A percentile compares a stretch with the other conserved stretches of the same genome.
Conservation (phyloP, 1,284 basidiomycete genomes). For the Microbotryum silenes-acaulis region DNA sequence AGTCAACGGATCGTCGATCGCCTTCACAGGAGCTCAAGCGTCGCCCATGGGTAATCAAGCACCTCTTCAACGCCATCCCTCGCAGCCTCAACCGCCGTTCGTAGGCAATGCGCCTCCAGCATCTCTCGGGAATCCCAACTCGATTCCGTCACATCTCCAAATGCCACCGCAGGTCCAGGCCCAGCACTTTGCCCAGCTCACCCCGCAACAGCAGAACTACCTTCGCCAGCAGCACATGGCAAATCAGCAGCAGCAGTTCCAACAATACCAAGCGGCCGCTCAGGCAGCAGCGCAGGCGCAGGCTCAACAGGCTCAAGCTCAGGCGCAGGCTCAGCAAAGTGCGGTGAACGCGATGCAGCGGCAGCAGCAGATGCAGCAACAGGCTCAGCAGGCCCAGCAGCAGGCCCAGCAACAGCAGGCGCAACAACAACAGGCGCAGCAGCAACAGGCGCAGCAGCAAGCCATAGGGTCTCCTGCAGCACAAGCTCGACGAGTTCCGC, state of each 20-base stretch:
- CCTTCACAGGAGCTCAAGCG: no score
- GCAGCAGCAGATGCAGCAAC: background rate
- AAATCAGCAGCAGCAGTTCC: background rate
- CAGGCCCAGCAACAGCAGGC: conserved; percentile 1
- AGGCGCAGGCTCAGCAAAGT: no score
- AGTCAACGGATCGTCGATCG: no score
- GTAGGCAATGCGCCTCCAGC: conserved; percentile 3
- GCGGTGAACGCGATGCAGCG: no score
- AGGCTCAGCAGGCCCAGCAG: no score
- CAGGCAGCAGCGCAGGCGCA: background rate
- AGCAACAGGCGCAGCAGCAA: background rate
- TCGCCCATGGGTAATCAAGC: no score
- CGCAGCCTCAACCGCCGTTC: background rate
- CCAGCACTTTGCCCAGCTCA: conserved; percentile 6
- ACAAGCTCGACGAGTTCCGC: no score
- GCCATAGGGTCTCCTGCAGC: no score
- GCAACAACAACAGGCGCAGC: background rate
- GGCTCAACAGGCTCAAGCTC: background rate
- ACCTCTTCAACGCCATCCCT: background rate
- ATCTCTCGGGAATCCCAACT: conserved; percentile 7
- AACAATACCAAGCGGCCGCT: background rate
- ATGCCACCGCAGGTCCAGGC: conserved; percentile 23
- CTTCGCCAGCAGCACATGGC: conserved; percentile 10
- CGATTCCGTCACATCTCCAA: conserved; percentile 8
- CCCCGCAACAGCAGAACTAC: conserved; percentile 18